phyloP scores from a whole-genome alignment of 179 eudicot species.

The Vitellaria paradoxa region DNA sequence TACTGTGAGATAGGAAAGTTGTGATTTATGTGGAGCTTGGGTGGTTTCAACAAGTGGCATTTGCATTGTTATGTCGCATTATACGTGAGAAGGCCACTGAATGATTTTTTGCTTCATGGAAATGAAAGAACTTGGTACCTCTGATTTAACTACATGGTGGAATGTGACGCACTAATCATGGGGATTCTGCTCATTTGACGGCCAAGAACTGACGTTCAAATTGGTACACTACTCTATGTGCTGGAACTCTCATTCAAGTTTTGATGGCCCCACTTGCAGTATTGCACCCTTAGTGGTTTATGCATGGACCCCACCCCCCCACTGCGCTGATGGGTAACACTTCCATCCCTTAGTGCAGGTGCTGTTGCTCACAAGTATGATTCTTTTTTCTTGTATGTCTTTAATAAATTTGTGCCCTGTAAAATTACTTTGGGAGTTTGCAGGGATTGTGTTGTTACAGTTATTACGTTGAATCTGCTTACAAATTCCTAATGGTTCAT shows the following conservation, averaged over 20 bases:
- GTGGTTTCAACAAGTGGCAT: background rate
- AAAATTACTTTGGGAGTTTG: background rate
- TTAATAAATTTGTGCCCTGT: conserved; percentile 2
- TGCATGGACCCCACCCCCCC: conserved; percentile 23
- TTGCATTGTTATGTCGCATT: background rate
- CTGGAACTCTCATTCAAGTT: conserved; percentile 9
- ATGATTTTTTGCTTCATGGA: background rate
- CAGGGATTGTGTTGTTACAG: background rate
- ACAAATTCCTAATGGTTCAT: background rate
- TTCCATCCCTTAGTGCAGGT: conserved; percentile 25
- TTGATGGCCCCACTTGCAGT: conserved; percentile 19
- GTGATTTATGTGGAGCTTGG: background rate
- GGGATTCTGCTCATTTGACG: background rate
- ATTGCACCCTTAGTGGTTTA: conserved; percentile 33
- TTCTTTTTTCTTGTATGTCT: background rate
- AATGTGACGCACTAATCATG: background rate
- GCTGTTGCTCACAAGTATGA: conserved; percentile 15
- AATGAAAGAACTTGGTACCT: background rate
- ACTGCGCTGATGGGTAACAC: conserved; percentile 16
- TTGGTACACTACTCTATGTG: background rate
- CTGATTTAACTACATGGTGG: conserved; percentile 2
- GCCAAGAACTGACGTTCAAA: background rate
- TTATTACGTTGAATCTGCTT: too few species aligned
- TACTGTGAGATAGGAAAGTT: background rate
- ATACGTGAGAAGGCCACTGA: background rate